Percentiles rank a stretch among this genome's conserved stretches.
Evolutionary conservation across 2,329 filamentous ascomycete genomes (phyloP).

Genomic region (Cladosporium austrohemisphaericum): DNA sequence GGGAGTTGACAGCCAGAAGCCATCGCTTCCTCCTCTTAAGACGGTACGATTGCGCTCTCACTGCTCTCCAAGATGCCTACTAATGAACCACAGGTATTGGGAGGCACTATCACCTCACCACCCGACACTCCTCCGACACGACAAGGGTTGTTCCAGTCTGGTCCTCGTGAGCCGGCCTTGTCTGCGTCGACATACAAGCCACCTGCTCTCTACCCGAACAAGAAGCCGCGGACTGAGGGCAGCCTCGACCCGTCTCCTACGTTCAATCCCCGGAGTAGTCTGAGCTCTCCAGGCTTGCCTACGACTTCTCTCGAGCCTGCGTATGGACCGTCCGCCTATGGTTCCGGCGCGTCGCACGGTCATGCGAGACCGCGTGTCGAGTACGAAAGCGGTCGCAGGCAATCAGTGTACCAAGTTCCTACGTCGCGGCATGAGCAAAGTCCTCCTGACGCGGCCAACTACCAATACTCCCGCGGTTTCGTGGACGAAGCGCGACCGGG

Average conservation of each 20-base stretch:
- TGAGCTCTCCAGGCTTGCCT: slow-evolving; percentile 2
- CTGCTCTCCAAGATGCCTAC: slow-evolving; percentile 20
- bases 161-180: slow-evolving; percentile 31
- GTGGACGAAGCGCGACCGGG: neutral
- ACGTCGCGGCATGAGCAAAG: neutral
- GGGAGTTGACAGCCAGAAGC: slow-evolving; percentile 25
- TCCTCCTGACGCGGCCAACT: neutral
- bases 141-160: slow-evolving; percentile 24
- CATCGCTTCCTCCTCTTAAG: slow-evolving; percentile 33
- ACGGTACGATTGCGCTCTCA: slow-evolving; percentile 24
- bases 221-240: slow-evolving; percentile 30
- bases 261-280: slow-evolving; percentile 7
- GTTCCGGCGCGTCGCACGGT: neutral
- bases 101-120: slow-evolving; percentile 12
- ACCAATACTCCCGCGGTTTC: slow-evolving; percentile 3
- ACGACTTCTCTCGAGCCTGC: neutral
- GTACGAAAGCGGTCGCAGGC: neutral
- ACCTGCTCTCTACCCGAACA: slow-evolving; percentile 34
- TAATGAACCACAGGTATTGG: neutral
- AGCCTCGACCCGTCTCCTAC: slow-evolving; percentile 5
- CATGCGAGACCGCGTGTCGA: neutral
- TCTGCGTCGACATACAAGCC: slow-evolving; percentile 33
- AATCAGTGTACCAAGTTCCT: neutral
- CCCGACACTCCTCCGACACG: slow-evolving; percentile 28
- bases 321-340: neutral